phyloP scores from a whole-genome alignment of 2,329 filamentous ascomycete species.

The Fusarium odoratissimum region DNA sequence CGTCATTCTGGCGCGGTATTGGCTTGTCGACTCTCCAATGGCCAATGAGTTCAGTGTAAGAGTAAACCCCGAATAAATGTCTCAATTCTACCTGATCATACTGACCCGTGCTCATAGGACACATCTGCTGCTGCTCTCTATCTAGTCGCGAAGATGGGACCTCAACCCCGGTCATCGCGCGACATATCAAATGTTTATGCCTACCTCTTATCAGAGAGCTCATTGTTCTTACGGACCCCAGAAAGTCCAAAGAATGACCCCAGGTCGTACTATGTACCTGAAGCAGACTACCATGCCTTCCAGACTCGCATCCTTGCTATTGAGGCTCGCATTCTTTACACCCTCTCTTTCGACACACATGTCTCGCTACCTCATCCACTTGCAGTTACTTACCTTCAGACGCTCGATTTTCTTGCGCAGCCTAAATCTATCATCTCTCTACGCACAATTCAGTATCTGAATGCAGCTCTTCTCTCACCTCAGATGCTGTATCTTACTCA shows the following conservation, averaged over 20 bases:
- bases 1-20: constrained; percentile 84
- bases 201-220: constrained; percentile 76
- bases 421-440: constrained; percentile 66
- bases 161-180: constrained; percentile 78
- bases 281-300: constrained; percentile 75
- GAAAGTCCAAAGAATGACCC: constrained; percentile 55
- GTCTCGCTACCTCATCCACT: constrained; percentile 88
- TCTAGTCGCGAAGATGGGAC: constrained; percentile 84
- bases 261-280: constrained; percentile 75
- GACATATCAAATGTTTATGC: constrained; percentile 87
- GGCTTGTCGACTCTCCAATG: constrained; percentile 70
- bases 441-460: constrained; percentile 81
- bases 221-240: constrained; percentile 62
- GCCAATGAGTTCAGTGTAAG: constrained; percentile 67
- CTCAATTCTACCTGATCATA: neutral
- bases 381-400: constrained; percentile 91
- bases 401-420: constrained; percentile 74
- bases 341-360: constrained; percentile 84
- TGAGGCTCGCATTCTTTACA: constrained; percentile 81
- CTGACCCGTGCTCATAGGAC: constrained; percentile 63
- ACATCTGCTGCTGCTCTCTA: constrained; percentile 85
- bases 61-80: neutral
- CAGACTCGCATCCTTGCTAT: constrained; percentile 74
- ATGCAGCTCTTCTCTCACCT: constrained; percentile 84
- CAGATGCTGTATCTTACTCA: constrained; percentile 93